phyloP scores from a whole-genome alignment of 371 early-diverging fungal species.

The Dentiscutata heterogama region DNA sequence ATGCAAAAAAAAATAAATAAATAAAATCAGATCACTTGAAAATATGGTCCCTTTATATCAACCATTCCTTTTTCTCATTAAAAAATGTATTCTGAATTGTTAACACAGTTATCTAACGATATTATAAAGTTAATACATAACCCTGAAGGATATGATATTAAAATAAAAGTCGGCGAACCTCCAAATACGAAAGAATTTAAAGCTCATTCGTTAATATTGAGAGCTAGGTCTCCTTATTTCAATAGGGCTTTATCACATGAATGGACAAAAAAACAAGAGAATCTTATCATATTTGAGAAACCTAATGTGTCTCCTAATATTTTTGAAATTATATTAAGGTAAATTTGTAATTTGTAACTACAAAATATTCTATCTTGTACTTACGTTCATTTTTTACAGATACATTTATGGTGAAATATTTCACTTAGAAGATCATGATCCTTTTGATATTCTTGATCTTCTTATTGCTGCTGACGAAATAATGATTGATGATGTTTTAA shows the following conservation, averaged over 20 bases:
- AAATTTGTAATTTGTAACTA: not conserved
- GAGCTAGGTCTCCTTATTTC: not conserved
- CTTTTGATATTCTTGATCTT: not conserved
- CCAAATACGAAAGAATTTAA: not conserved
- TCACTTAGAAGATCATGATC: not conserved
- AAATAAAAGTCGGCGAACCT: not conserved
- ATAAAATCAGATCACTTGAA: too few relatives aligned
- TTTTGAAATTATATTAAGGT: conserved; percentile 17
- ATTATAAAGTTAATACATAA: not conserved
- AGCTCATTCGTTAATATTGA: not conserved
- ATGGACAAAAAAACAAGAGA: not conserved
- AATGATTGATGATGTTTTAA: not conserved
- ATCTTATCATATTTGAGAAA: not conserved
- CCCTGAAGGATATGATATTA: not conserved
- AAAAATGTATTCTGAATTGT: not conserved
- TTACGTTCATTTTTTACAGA: not conserved
- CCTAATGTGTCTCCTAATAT: conserved; percentile 9
- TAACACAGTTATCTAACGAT: not conserved
- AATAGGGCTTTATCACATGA: not conserved
- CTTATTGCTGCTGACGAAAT: conserved; percentile 31
- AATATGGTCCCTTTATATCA: too few relatives aligned
- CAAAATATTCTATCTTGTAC: too few relatives aligned
- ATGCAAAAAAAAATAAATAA: too few relatives aligned
- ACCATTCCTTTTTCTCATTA: too few relatives aligned
- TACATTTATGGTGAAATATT: conserved; percentile 10